Evolutionary conservation across 352 stramenopile species (phyloP), one percentile per base, ranked within the genome.

Genomic region (Thraustotheca clavata): DNA sequence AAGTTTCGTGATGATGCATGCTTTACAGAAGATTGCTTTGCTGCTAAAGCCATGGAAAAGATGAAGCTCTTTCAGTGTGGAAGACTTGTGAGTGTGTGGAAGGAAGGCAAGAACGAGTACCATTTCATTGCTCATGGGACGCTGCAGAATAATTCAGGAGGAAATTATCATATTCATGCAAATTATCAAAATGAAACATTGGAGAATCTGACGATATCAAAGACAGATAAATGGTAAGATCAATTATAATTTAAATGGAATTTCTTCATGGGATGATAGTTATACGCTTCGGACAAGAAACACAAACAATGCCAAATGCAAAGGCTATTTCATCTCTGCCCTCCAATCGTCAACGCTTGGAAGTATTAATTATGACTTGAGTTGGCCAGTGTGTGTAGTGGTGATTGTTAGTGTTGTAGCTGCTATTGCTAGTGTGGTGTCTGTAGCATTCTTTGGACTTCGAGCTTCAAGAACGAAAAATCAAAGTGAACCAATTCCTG

Each of bases 111-210:
- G n/a, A 35, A 24, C 1, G 34, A 24, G 2, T 90, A 86, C 57
- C 74, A 85, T 62, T 91, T 91, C 26, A 67, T 94, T 12, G 79
- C 83, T n/a, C 79, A 91, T 29, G 82, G 84, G 27, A 89, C 82
- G 8, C 77, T 81, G 22, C 65, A 61, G 0, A 76, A 90, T 59
- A 79, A 86, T 71, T 78, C 72, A 14, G 67, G 79, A 4, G 82
- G 81, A 16, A 84, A 77, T 14, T 91, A 91, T 59, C 71, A 87
- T 41, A 84, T 83, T 71, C 47, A 18, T 33, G 63, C 31, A 33
- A 38, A 36, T 62, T 86, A 29, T 35, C n/a, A 50, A n/a, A n/a
- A n/a, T n/a, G n/a, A n/a, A n/a, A n/a, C n/a, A n/a, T n/a, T n/a
- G n/a, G n/a, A n/a, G n/a, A n/a, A n/a, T n/a, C n/a, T n/a, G n/a